phyloP scores from a whole-genome alignment of 441 rosid genomes.

The California macrophylla region DNA sequence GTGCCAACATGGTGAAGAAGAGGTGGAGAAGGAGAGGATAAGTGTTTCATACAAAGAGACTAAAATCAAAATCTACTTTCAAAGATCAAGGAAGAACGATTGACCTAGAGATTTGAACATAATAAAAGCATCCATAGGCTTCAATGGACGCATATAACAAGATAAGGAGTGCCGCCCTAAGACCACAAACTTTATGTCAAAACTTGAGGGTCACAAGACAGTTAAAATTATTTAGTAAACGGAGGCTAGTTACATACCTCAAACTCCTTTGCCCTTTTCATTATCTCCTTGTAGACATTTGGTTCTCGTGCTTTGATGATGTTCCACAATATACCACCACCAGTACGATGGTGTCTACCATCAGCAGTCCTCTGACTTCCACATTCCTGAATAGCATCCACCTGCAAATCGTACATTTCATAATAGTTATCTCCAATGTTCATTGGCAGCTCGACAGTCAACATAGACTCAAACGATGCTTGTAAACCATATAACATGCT shows the following conservation, averaged over 20 bases:
- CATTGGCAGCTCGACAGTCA: background rate
- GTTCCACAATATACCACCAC: conserved; percentile 87
- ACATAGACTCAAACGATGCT: too few species aligned
- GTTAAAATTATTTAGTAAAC: background rate
- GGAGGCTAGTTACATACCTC: conserved; percentile 42
- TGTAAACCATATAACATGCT: too few species aligned
- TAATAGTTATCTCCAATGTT: conserved; percentile 15
- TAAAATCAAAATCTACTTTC: background rate
- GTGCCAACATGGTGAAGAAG: too few species aligned
- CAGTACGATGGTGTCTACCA: conserved; percentile 56
- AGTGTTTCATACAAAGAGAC: too few species aligned
- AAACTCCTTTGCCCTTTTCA: conserved; percentile 76
- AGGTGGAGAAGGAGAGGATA: too few species aligned
- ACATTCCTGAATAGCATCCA: conserved; percentile 65
- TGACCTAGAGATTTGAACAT: too few species aligned
- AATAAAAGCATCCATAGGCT: background rate
- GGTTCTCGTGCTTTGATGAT: conserved; percentile 74
- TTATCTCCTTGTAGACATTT: conserved; percentile 55
- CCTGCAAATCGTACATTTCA: conserved; percentile 41
- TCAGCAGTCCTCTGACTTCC: conserved; percentile 96
- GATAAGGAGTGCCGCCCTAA: background rate
- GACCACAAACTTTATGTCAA: background rate
- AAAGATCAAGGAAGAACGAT: background rate
- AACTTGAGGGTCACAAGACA: background rate
- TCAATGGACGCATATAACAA: background rate